Evolutionary conservation across 257 asterid species (phyloP), one percentile per base, ranked within the genome.

Genomic region (Linaria vulgaris): DNA sequence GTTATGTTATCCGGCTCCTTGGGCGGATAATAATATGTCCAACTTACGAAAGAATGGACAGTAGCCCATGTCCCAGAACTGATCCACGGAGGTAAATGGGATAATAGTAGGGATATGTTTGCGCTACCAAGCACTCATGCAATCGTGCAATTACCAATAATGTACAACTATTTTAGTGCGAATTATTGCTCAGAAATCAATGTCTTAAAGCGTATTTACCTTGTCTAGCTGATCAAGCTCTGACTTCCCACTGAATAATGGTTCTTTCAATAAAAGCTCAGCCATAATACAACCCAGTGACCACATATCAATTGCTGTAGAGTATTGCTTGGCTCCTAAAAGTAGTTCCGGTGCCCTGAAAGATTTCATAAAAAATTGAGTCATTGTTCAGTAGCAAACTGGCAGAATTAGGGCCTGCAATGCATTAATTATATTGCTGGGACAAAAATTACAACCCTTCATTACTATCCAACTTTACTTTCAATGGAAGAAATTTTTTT

Each of bases 301-400:
- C 98, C 98, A 91, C 98, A 91, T 88, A 74, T 91, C 98, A 39
- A 91, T 86, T 45, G 98, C 98, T 3, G 95, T 88, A 19, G 98
- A 91, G 72, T 91, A 91, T 69, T 74, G 85, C 63, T 81, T 91
- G 61, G 88, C 79, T 71, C 98, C 98, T 79, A 91, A 77, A 38
- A 91, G 88, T 74, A 91, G 86, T 69, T 91, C 98, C 0, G 96
- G 98, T 8, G 98, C 98, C 88, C 98, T 91, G 80, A 21, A 75
- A 64, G 25, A 34, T 50, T n/a, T 30, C 64, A 69, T 12, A 30
- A 38, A 59, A 19, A 14, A 22, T 69, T 72, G 39, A 73, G 43
- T 68, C 61, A 23, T 53, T 39, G 23, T 34, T 34, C 30, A 11
- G 24, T 31, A n/a, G 16, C 27, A 1, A 30, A 56, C 14, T 56